phyloP scores from a whole-genome alignment of 2,329 filamentous ascomycete genomes.

The Colletotrichum camelliae region DNA sequence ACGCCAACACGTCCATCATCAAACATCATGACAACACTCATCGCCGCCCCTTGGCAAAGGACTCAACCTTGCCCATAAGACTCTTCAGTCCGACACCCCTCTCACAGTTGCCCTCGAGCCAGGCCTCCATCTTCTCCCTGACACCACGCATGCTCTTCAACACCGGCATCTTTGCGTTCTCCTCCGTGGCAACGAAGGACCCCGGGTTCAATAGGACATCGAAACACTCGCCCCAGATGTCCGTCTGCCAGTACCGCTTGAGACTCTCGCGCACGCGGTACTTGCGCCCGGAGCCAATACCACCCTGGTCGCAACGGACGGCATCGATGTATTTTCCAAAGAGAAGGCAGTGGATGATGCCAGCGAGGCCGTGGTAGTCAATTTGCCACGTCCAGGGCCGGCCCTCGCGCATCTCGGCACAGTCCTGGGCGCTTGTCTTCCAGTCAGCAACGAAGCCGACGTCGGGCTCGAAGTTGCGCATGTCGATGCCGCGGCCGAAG shows the following conservation, averaged over 20 bases:
- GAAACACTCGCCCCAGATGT: slow-evolving; percentile 86
- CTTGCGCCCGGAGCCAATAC: slow-evolving; percentile 65
- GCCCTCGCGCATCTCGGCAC: slow-evolving; percentile 92
- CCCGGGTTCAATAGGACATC: slow-evolving; percentile 85
- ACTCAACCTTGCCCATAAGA: slow-evolving; percentile 69
- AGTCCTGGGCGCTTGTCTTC: slow-evolving; percentile 87
- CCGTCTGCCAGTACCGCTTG: slow-evolving; percentile 96
- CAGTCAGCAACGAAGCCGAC: slow-evolving; percentile 95
- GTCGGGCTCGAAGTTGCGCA: slow-evolving; percentile 78
- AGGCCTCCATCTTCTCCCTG: slow-evolving; percentile 82
- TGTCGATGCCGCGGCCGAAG: slow-evolving; percentile 93
- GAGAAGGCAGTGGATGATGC: slow-evolving; percentile 84
- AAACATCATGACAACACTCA: slow-evolving; percentile 18
- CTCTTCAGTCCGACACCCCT: slow-evolving; percentile 77
- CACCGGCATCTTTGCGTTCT: slow-evolving; percentile 73
- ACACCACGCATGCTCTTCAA: slow-evolving; percentile 70
- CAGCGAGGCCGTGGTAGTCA: slow-evolving; percentile 92
- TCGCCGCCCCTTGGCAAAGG: slow-evolving; percentile 42
- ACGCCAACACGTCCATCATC: slow-evolving; percentile 8
- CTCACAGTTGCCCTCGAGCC: slow-evolving; percentile 83
- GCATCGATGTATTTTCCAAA: slow-evolving; percentile 97
- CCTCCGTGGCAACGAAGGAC: slow-evolving; percentile 68
- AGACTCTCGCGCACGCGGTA: slow-evolving; percentile 84
- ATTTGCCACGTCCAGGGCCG: slow-evolving; percentile 98
- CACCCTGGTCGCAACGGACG: slow-evolving; percentile 57